Evolutionary conservation across 305 asterid genomes (phyloP).

Genomic region (Plantago rigida): DNA sequence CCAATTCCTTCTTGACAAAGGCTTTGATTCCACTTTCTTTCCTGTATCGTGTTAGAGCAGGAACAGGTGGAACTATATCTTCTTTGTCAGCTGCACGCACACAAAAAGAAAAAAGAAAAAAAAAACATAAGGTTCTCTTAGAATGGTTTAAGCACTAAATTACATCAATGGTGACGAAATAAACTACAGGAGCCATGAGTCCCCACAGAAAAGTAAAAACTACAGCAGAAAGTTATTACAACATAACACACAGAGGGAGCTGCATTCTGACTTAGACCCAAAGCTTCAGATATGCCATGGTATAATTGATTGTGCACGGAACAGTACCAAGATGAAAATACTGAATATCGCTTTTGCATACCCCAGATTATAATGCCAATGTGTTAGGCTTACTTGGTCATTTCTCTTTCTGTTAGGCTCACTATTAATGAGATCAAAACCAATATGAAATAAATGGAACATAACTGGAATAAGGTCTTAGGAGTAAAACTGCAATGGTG

Average conservation of each 20-base stretch:
- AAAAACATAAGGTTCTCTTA: conserved; percentile 19
- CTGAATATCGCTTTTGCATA: too few species aligned
- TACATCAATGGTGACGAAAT: conserved; percentile 5
- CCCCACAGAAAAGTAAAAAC: conserved; percentile 13
- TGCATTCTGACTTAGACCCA: background rate
- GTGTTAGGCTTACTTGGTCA: too few species aligned
- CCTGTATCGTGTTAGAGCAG: conserved; percentile 74
- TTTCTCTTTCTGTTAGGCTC: too few species aligned
- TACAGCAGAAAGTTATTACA: background rate
- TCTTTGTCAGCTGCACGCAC: conserved; percentile 68
- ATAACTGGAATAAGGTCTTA: too few species aligned
- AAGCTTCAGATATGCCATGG: too few species aligned
- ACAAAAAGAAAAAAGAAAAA: conserved; percentile 11
- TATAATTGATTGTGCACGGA: too few species aligned
- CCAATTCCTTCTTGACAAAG: conserved; percentile 75
- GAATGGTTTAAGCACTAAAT: conserved; percentile 17
- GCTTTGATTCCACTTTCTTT: conserved; percentile 85
- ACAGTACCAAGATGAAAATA: too few species aligned
- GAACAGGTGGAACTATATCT: conserved; percentile 86
- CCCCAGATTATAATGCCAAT: too few species aligned
- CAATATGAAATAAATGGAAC: too few species aligned
- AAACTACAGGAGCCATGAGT: conserved; percentile 17
- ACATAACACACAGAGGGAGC: background rate
- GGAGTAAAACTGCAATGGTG: too few species aligned
- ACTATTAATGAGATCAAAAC: too few species aligned